Conservation (phyloP, 2,329 filamentous ascomycete species). For the Ascochyta pisi region DNA sequence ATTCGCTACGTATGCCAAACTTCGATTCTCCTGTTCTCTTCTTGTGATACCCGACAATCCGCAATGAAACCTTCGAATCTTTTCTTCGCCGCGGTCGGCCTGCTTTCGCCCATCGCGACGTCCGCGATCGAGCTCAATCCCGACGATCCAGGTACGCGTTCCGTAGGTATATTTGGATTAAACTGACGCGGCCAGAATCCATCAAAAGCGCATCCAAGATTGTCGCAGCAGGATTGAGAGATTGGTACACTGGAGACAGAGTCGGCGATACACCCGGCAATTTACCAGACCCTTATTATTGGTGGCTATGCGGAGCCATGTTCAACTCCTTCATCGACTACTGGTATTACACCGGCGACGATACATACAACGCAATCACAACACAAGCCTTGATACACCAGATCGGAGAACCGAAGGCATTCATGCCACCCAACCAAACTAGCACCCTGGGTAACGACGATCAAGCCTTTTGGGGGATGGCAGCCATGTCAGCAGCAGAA, state of each 20-base stretch:
- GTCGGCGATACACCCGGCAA: constrained; percentile 66
- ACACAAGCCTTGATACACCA: constrained; percentile 71
- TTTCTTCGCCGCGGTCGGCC: constrained; percentile 21
- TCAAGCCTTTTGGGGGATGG: constrained; percentile 73
- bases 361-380: constrained; percentile 43
- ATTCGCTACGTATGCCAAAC: constrained; percentile 17
- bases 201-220: constrained; percentile 67
- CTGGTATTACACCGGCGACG: constrained; percentile 48
- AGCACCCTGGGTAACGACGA: constrained; percentile 71
- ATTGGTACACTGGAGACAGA: constrained; percentile 68
- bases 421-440: constrained; percentile 77
- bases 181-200: constrained; percentile 56
- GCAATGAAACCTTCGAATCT: constrained; percentile 30
- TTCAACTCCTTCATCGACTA: constrained; percentile 47
- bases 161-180: not conserved
- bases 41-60: constrained; percentile 17
- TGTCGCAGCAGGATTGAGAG: constrained; percentile 67
- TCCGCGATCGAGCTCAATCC: constrained; percentile 28
- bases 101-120: constrained; percentile 25
- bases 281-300: constrained; percentile 52
- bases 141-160: constrained; percentile 26
- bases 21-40: not conserved
- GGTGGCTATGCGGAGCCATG: constrained; percentile 51
- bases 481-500: constrained; percentile 70
- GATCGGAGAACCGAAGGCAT: constrained; percentile 70